These are phyloP conservation scores for Rhodosporidiobolus odoratus DNA, from an alignment of 768 basidiomycete species.

Conservation along the genomic window DNA sequence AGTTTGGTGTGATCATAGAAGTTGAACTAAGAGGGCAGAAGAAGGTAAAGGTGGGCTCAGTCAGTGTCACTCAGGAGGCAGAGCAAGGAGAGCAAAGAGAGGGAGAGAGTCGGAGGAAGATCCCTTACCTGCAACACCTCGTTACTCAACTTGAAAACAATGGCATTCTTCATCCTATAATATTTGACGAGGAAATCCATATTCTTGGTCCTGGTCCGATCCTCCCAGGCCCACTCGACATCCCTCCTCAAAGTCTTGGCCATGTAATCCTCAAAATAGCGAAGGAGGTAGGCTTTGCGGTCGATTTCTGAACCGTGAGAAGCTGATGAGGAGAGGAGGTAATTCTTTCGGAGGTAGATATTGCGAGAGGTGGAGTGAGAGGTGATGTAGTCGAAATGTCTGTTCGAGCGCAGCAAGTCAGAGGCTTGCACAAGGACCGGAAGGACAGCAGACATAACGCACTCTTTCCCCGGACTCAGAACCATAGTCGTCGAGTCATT, in stretches of 20 bases:
- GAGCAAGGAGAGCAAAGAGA: background rate
- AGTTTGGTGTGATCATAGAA: slow-evolving; percentile 97
- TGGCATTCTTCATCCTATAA: slow-evolving; percentile 91
- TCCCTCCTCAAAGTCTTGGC: slow-evolving; percentile 81
- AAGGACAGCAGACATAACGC: slow-evolving; percentile 23
- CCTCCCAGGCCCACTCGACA: slow-evolving; percentile 74
- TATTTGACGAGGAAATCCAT: slow-evolving; percentile 97
- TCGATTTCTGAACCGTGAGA: slow-evolving; percentile 56
- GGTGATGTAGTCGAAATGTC: slow-evolving; percentile 79
- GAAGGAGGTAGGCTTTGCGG: slow-evolving; percentile 84
- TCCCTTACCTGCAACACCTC: slow-evolving; percentile 88
- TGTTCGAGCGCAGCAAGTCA: slow-evolving; percentile 43
- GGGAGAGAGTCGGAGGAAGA: slow-evolving; percentile 14
- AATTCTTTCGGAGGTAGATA: slow-evolving; percentile 66
- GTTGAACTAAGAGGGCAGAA: slow-evolving; percentile 90
- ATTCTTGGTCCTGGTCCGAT: slow-evolving; percentile 62
- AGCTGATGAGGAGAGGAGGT: slow-evolving; percentile 41
- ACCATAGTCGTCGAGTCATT: slow-evolving; percentile 88
- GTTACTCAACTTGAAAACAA: slow-evolving; percentile 92
- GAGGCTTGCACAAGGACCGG: background rate
- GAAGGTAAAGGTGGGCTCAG: no score
- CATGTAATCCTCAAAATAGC: slow-evolving; percentile 92
- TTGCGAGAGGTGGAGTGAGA: slow-evolving; percentile 57
- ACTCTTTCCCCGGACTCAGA: slow-evolving; percentile 81
- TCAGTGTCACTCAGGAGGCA: background rate